Conservation (phyloP, 352 stramenopile genomes). For the Globisporangium takayamanum region DNA sequence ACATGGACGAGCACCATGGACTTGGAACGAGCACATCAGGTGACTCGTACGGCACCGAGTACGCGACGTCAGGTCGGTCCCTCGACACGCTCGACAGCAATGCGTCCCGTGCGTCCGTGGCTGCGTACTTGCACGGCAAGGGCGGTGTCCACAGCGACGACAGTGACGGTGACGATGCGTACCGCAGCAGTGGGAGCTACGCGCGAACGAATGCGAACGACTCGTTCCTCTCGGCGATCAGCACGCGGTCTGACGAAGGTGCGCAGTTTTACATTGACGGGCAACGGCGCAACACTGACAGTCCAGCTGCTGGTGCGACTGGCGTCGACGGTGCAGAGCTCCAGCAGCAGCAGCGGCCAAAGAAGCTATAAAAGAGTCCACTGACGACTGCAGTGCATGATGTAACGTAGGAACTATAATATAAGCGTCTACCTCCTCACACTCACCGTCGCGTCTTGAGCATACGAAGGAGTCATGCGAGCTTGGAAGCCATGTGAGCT, state of each 20-base stretch:
- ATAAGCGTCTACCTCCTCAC: not conserved
- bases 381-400: not conserved
- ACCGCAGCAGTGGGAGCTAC: slow-evolving; percentile 20
- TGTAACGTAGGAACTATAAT: not conserved
- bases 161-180: slow-evolving; percentile 24
- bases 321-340: not conserved
- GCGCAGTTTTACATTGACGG: slow-evolving; percentile 45
- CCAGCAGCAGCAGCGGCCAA: slow-evolving; percentile 6
- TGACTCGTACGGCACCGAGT: slow-evolving; percentile 12
- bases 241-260: slow-evolving; percentile 55
- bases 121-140: slow-evolving; percentile 22
- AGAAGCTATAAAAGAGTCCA: slow-evolving; percentile 8
- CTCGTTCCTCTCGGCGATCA: slow-evolving; percentile 54
- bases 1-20: slow-evolving; percentile 4
- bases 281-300: slow-evolving; percentile 14
- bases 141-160: slow-evolving; percentile 12
- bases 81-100: slow-evolving; percentile 5
- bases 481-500: too few relatives aligned
- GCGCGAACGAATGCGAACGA: slow-evolving; percentile 20
- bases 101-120: slow-evolving; percentile 15
- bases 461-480: not conserved
- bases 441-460: not conserved
- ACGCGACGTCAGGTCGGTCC: slow-evolving; percentile 12
- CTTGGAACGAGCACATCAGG: slow-evolving; percentile 9
- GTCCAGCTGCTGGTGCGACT: not conserved